A percentile compares a stretch with the other conserved stretches of the same genome.
These are phyloP conservation scores for Salvia sclarea DNA, from an alignment of 305 asterid genomes.

Conservation along the genomic window DNA sequence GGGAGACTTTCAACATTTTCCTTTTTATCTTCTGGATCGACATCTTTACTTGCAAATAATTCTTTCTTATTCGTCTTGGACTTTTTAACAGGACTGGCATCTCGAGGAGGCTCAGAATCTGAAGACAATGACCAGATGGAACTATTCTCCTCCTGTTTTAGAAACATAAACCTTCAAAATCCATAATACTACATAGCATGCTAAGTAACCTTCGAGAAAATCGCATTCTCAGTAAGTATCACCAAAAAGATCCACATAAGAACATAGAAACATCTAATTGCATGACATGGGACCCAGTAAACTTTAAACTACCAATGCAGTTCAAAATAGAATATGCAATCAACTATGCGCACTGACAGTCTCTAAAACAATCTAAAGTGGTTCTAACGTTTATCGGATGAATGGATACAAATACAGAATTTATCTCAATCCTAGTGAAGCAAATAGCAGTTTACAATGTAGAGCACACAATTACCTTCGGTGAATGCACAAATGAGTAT, in stretches of 20 bases:
- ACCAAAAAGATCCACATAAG: neutral
- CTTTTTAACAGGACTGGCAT: constrained; percentile 38
- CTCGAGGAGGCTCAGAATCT: constrained; percentile 64
- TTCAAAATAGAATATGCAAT: neutral
- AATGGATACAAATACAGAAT: neutral
- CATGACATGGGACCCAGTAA: constrained; percentile 7
- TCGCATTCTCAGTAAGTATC: neutral
- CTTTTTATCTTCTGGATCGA: constrained; percentile 20
- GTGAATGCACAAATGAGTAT: constrained; percentile 14
- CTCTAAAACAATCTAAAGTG: neutral
- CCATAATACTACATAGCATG: constrained; percentile 24
- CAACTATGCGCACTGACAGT: neutral
- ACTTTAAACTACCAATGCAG: neutral
- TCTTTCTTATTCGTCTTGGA: constrained; percentile 33
- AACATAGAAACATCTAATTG: neutral
- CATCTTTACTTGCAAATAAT: constrained; percentile 29
- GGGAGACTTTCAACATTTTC: constrained; percentile 35
- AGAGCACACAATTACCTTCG: constrained; percentile 1
- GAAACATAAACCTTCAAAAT: constrained; percentile 30
- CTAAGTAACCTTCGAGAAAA: constrained; percentile 1
- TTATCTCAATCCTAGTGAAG: neutral
- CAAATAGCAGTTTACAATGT: neutral
- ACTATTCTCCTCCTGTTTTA: constrained; percentile 46
- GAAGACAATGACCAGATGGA: constrained; percentile 65
- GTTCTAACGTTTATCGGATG: neutral